These are phyloP conservation scores for Trichoderma hamatum DNA, from an alignment of 2,329 filamentous ascomycete species.

Conservation along the genomic window DNA sequence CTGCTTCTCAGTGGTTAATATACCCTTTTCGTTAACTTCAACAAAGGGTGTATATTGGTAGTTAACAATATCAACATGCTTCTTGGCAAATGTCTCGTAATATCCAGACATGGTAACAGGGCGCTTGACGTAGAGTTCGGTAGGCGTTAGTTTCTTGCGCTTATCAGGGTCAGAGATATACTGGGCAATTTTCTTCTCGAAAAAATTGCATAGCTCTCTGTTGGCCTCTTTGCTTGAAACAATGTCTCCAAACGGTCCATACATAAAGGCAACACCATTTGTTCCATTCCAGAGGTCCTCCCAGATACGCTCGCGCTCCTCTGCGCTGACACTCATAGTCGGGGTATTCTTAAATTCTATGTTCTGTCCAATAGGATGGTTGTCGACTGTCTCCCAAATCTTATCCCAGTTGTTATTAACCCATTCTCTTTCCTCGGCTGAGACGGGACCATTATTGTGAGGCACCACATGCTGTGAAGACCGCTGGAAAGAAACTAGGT, in stretches of 20 bases:
- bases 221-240: not conserved
- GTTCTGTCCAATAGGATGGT: not conserved
- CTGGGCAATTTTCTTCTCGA: constrained; percentile 5
- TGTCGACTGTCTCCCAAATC: not conserved
- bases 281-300: not conserved
- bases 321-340: constrained; percentile 2
- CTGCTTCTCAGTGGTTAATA: not conserved
- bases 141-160: not conserved
- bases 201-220: not conserved
- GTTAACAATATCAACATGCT: constrained; percentile 1
- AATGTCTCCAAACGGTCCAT: not conserved
- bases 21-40: not conserved
- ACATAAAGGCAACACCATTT: not conserved
- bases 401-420: not conserved
- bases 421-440: not conserved
- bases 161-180: not conserved
- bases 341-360: not conserved
- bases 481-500: constrained; percentile 4
- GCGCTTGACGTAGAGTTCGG: not conserved
- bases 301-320: constrained; percentile 7
- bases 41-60: not conserved
- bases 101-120: constrained; percentile 1
- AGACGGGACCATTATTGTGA: not conserved
- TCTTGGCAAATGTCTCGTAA: constrained; percentile 3
- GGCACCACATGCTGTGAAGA: constrained; percentile 2